Evolutionary conservation across 2,329 filamentous ascomycete species (phyloP).

Genomic region (Alternaria conjuncta): DNA sequence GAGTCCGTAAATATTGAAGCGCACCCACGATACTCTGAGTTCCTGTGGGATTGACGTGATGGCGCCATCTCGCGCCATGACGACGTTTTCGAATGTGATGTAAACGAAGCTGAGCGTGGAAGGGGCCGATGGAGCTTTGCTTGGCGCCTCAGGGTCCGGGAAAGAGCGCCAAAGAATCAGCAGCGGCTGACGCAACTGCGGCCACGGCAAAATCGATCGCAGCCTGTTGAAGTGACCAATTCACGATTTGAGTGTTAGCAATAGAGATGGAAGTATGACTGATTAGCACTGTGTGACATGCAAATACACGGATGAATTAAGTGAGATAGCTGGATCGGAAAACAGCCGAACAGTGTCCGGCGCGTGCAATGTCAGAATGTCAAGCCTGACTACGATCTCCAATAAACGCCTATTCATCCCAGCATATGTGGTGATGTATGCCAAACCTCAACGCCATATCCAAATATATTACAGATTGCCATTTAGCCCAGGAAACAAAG

Average conservation of each 20-base stretch:
- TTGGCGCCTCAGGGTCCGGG: not conserved
- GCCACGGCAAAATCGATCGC: not conserved
- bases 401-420: slow-evolving; percentile 1
- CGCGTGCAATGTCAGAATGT: not conserved
- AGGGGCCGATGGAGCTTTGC: not conserved
- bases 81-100: not conserved
- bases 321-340: not conserved
- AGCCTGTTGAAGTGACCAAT: not conserved
- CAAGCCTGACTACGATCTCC: not conserved
- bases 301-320: not conserved
- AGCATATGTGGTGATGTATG: slow-evolving; percentile 7
- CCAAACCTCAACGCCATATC: slow-evolving; percentile 19
- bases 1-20: not conserved
- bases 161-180: not conserved
- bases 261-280: not conserved
- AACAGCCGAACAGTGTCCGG: not conserved
- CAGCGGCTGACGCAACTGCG: not conserved
- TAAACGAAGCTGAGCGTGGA: not conserved
- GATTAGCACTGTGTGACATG: not conserved
- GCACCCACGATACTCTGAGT: not conserved
- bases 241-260: not conserved
- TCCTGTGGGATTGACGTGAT: not conserved
- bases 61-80: no score
- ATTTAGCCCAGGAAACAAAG: slow-evolving; percentile 20
- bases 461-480: slow-evolving; percentile 33